These are phyloP conservation scores for Xenoacremonium recifei DNA, from an alignment of 2,329 filamentous ascomycete genomes.

Conservation along the genomic window DNA sequence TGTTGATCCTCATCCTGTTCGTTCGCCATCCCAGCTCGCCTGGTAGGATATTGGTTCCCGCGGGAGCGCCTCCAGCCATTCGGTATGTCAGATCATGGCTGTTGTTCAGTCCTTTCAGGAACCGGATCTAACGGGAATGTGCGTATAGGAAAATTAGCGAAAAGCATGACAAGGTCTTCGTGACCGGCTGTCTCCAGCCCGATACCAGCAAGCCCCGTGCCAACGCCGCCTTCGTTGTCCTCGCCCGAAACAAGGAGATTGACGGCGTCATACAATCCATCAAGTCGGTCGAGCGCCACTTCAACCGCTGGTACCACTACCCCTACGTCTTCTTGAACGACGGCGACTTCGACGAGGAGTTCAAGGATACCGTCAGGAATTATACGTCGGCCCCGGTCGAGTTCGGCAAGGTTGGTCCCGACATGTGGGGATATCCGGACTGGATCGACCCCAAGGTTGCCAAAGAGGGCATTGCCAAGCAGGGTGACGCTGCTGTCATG, in stretches of 20 bases:
- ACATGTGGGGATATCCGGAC: conserved; percentile 95
- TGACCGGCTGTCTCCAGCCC: conserved; percentile 81
- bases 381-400: conserved; percentile 87
- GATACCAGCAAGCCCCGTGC: conserved; percentile 77
- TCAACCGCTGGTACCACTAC: conserved; percentile 98
- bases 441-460: conserved; percentile 95
- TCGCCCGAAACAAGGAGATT: conserved; percentile 93
- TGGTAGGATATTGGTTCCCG: conserved; percentile 81
- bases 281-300: conserved; percentile 97
- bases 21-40: conserved; percentile 82
- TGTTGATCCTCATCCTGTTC: conserved; percentile 87
- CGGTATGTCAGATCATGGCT: conserved; percentile 58
- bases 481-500: conserved; percentile 97
- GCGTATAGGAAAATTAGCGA: conserved; percentile 84
- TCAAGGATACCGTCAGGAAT: conserved; percentile 83
- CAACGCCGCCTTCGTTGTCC: conserved; percentile 93
- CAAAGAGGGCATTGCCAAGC: conserved; percentile 93
- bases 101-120: neutral
- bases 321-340: conserved; percentile 99
- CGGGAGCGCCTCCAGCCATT: conserved; percentile 83
- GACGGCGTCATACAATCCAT: conserved; percentile 95
- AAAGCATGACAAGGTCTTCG: conserved; percentile 95
- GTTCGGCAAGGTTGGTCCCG: conserved; percentile 87
- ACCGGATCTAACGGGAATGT: conserved; percentile 11
- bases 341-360: conserved; percentile 91